Evolutionary conservation across 2,329 filamentous ascomycete species (phyloP), one percentile per base, ranked within the genome.

Genomic region (Thermothelomyces thermophilus): DNA sequence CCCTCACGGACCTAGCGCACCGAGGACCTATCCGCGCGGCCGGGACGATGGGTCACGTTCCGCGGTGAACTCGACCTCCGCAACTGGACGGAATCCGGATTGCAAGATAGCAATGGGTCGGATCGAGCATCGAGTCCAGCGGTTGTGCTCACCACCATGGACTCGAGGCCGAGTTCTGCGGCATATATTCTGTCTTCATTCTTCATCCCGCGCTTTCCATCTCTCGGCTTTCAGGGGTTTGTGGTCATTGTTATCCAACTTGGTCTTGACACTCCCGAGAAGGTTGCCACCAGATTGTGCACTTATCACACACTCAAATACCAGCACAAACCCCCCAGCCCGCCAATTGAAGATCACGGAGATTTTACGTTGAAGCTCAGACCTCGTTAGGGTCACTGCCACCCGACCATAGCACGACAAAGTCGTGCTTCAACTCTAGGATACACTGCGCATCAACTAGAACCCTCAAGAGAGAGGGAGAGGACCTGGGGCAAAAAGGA

Each of bases 401-500:
- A n/a, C n/a, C n/a, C n/a, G n/a, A n/a, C n/a, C n/a, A n/a, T n/a
- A n/a, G n/a, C n/a, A n/a, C n/a, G n/a, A n/a, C n/a, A n/a, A n/a
- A n/a, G n/a, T n/a, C n/a, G n/a, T n/a, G n/a, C n/a, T n/a, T n/a
- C n/a, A n/a, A n/a, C 30, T 17, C 20, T 13, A 44, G 8, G 31
- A 43, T 6, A 22, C 9, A 45, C 39, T 16, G 28, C n/a, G 3
- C 37, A 26, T 10, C 14, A 16, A 22, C 30, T 11, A n/a, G 11
- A 33, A 19, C 19, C 9, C 30, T 30, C 19, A 39, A 17, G 3
- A n/a, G 16, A 28, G 8, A 31, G 62, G 71, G 48, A 10, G 7
- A 37, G 17, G 36, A 24, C 6, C 7, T 13, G 36, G 19, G n/a
- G n/a, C n/a, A n/a, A 22, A 26, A 36, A 11, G 19, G 28, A 28